Evolutionary conservation across 2,329 filamentous ascomycete genomes (phyloP), one percentile per base, ranked within the genome.

Genomic region (Cladophialophora psammophila): DNA sequence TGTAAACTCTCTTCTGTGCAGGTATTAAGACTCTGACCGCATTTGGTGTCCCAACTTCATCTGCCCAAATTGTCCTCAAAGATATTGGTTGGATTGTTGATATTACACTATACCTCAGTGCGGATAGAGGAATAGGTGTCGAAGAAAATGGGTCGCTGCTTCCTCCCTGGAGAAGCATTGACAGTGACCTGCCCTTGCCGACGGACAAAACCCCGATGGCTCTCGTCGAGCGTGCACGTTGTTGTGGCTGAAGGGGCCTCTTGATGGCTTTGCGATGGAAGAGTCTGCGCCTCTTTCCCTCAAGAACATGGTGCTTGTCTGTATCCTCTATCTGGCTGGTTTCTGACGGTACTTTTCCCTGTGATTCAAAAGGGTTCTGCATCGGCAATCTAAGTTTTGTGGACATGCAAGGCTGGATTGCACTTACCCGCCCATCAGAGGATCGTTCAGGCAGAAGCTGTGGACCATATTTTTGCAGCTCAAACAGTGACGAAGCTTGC

Each of bases 31-130:
- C 1, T 38, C 32, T 48, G 10, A n/a, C 48, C 10, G 26, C 45
- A 38, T 38, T 59, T 15, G 31, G 9, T 7, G 38, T 15, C 26
- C 15, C 62, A 4, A 59, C 32, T 32, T 57, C 58, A 20, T 20
- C 58, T 31, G 58, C 36, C 36, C 36, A 60, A 13, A 50, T 48
- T 10, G 58, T 60, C 13, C 8, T 31, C 13, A 60, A 8, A 38
- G 53, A 55, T n/a, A 35, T n/a, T 55, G 53, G 35, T 38, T 38
- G 15, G n/a, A 55, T 38, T 35, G 13, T 55, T 26, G 31, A n/a
- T 18, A 55, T 18, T 7, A 20, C 31, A 34, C 15, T 20, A 38
- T 36, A 13, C 13, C 31, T 36, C 18, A 55, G 15, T 1, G 53
- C 32, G 15, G 31, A 35, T n/a, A 55, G 53, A 10, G 10, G 15